Percentiles rank a stretch among this genome's conserved stretches.
phyloP scores from a whole-genome alignment of 345 rosid genomes.

The Eucalyptus grandis region DNA sequence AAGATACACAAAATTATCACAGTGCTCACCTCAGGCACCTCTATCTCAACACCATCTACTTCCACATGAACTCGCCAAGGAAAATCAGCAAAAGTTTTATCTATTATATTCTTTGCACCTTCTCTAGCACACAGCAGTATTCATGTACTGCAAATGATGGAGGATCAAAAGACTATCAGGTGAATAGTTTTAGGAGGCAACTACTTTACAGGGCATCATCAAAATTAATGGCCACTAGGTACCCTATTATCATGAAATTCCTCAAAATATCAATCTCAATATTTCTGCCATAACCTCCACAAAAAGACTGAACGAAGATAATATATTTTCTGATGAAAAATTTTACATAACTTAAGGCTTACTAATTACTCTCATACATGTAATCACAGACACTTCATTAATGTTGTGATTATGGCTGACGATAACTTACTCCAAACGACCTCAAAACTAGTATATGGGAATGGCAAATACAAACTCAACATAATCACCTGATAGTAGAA shows the following conservation, averaged over 20 bases:
- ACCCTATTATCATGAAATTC: not conserved
- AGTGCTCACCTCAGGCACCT: conserved; percentile 57
- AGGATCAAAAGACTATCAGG: not conserved
- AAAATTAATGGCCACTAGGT: not conserved
- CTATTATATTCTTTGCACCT: conserved; percentile 81
- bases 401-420: not conserved
- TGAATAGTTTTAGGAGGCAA: not conserved
- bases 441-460: not conserved
- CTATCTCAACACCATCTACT: conserved; percentile 76
- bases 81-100: conserved; percentile 61
- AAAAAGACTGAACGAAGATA: not conserved
- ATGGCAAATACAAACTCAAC: not conserved
- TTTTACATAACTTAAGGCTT: not conserved
- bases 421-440: not conserved
- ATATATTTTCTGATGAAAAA: not conserved
- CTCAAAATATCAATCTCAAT: not conserved
- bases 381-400: not conserved
- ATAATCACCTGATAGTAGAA: conserved; percentile 54
- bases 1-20: not conserved
- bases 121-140: conserved; percentile 77
- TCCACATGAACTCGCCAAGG: conserved; percentile 76
- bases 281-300: not conserved
- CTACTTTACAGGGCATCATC: not conserved
- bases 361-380: not conserved
- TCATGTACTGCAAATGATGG: conserved; percentile 51